phyloP scores from a whole-genome alignment of 371 early-diverging fungal genomes.

The Mortierella sp. region DNA sequence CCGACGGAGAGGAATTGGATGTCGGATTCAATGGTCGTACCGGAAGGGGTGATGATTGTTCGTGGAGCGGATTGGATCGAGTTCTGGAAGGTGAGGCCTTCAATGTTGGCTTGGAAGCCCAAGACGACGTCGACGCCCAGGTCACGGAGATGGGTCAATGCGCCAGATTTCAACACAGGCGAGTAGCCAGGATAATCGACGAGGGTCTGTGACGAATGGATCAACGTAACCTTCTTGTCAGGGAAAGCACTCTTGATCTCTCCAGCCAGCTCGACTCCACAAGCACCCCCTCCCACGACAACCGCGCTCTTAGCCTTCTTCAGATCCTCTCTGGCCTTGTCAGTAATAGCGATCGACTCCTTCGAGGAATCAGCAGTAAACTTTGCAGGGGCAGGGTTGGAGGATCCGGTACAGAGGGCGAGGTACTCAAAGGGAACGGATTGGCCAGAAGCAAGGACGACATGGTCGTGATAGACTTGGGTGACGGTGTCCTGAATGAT shows the following conservation, averaged over 20 bases:
- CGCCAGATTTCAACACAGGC: constrained; percentile 62
- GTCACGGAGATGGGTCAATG: constrained; percentile 62
- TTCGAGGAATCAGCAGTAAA: constrained; percentile 44
- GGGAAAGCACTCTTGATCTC: constrained; percentile 67
- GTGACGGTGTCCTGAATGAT: constrained; percentile 62
- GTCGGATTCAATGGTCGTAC: constrained; percentile 60
- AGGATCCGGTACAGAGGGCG: constrained; percentile 78
- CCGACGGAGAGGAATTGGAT: constrained; percentile 65
- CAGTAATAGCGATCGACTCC: constrained; percentile 44
- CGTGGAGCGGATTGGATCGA: constrained; percentile 47
- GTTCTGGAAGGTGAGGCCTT: constrained; percentile 36
- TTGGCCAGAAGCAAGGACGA: constrained; percentile 61
- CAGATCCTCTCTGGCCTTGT: constrained; percentile 62
- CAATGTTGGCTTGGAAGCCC: constrained; percentile 67
- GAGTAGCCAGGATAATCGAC: constrained; percentile 61
- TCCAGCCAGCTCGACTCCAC: constrained; percentile 76
- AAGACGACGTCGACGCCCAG: constrained; percentile 76
- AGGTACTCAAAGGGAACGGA: constrained; percentile 78
- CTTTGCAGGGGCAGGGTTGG: constrained; percentile 60
- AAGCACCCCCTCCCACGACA: constrained; percentile 77
- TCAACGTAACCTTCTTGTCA: constrained; percentile 67
- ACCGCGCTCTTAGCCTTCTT: constrained; percentile 66
- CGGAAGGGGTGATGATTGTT: constrained; percentile 58
- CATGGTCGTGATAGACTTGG: constrained; percentile 59
- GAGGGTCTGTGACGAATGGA: constrained; percentile 59